These are phyloP conservation scores for Aureobasidium sp. DNA, from an alignment of 2,329 filamentous ascomycete species.

Conservation along the genomic window DNA sequence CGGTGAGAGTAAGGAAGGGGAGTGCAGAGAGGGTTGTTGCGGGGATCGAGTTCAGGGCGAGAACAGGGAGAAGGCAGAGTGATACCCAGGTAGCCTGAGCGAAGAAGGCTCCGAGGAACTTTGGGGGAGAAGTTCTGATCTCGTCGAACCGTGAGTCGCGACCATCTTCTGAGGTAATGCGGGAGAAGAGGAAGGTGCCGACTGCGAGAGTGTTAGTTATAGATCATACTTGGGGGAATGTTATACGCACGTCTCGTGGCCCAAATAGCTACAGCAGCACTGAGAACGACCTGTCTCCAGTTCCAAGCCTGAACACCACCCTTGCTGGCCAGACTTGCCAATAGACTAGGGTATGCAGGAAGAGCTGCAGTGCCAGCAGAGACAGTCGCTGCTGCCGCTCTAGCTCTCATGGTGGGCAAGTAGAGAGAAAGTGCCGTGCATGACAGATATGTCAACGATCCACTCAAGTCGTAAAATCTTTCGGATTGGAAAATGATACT, in stretches of 20 bases:
- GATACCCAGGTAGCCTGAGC: constrained; percentile 63
- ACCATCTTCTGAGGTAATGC: constrained; percentile 51
- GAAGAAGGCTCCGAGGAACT: constrained; percentile 50
- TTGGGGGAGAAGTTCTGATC: constrained; percentile 46
- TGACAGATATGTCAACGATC: constrained; percentile 59
- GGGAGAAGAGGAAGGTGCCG: constrained; percentile 57
- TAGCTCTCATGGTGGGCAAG: constrained; percentile 52
- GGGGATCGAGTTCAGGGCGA: constrained; percentile 57
- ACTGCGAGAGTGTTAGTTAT: constrained; percentile 35
- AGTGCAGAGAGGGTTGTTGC: constrained; percentile 45
- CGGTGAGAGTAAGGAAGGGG: constrained; percentile 44
- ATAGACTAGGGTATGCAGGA: constrained; percentile 42
- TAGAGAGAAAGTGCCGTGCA: constrained; percentile 57
- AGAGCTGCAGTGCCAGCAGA: constrained; percentile 28
- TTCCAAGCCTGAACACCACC: constrained; percentile 43
- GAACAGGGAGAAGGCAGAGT: constrained; percentile 58
- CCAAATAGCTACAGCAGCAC: constrained; percentile 55
- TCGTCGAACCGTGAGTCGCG: constrained; percentile 53
- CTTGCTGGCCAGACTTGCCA: constrained; percentile 39
- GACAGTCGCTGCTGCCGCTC: constrained; percentile 40
- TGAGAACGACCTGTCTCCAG: constrained; percentile 55
- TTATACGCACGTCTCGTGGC: constrained; percentile 47
- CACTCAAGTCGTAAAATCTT: constrained; percentile 62
- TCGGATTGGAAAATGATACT: constrained; percentile 56
- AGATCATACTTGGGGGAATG: too few relatives aligned